A percentile compares a stretch with the other conserved stretches of the same genome.
These are phyloP conservation scores for Anthoceros angustus DNA, from an alignment of 225 moss, liverwort and hornwort genomes.

Conservation along the genomic window DNA sequence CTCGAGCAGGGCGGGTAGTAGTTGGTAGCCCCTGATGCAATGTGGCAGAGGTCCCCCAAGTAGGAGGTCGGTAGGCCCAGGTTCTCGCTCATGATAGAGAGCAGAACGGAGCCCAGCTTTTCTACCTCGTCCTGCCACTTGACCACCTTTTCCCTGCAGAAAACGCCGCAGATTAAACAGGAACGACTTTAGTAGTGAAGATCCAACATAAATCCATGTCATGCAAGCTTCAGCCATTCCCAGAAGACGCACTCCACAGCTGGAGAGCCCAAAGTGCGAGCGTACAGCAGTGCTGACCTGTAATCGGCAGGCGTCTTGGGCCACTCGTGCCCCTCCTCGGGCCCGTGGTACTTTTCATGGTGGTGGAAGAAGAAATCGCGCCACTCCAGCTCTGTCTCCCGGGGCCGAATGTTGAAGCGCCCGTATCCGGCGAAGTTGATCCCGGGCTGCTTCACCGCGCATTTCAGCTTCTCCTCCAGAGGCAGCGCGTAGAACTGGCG, in stretches of 20 bases:
- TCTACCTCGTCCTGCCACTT: background rate
- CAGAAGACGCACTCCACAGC: background rate
- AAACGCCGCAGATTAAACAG: too few species aligned
- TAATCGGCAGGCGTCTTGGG: background rate
- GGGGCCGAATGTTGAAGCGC: background rate
- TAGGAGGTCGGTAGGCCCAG: background rate
- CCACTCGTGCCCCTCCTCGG: slow-evolving; percentile 2
- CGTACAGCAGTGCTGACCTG: background rate
- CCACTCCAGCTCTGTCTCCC: background rate
- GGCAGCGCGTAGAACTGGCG: background rate
- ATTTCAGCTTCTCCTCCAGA: background rate
- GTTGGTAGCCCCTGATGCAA: background rate
- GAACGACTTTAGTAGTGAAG: too few species aligned
- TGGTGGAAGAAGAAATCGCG: background rate
- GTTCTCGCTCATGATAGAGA: background rate
- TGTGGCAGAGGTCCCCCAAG: background rate
- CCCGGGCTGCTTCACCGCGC: background rate
- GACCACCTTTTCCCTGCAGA: background rate
- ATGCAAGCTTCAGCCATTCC: background rate
- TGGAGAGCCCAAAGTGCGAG: background rate
- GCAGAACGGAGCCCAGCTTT: background rate
- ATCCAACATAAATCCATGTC: too few species aligned
- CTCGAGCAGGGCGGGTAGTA: background rate
- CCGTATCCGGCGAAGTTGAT: background rate
- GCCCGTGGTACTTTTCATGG: background rate